Evolutionary conservation across 1,284 basidiomycete genomes (phyloP).

Genomic region (Erythrobasidium hasegawianum): DNA sequence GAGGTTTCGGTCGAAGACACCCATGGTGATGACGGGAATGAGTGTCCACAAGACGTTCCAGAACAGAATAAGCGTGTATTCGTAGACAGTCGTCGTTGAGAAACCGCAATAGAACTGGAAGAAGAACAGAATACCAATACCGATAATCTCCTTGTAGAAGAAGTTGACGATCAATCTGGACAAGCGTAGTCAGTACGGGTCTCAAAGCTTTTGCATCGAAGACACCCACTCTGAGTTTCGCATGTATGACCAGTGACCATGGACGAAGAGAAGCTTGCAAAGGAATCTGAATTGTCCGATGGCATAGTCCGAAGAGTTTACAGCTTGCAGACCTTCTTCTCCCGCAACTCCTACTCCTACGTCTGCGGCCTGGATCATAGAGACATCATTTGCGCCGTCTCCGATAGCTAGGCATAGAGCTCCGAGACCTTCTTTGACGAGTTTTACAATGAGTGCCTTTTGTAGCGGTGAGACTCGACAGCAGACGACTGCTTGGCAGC

Average conservation of each 20-base stretch:
- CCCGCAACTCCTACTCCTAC: slow-evolving; percentile 94
- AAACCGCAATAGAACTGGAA: slow-evolving; percentile 96
- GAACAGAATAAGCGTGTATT: slow-evolving; percentile 71
- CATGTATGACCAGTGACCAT: slow-evolving; percentile 97
- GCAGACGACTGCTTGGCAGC: slow-evolving; percentile 93
- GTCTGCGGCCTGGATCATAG: slow-evolving; percentile 92
- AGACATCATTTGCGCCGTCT: slow-evolving; percentile 93
- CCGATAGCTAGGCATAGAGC: slow-evolving; percentile 93
- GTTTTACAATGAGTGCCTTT: slow-evolving; percentile 85
- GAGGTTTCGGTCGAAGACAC: slow-evolving; percentile 86
- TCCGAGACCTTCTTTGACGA: slow-evolving; percentile 86
- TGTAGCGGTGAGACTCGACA: slow-evolving; percentile 96
- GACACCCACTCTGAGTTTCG: slow-evolving; percentile 70
- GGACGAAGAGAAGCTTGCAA: slow-evolving; percentile 82
- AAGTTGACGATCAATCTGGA: slow-evolving; percentile 80
- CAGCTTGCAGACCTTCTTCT: slow-evolving; percentile 93
- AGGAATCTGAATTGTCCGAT: slow-evolving; percentile 94
- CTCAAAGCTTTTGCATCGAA: slow-evolving; percentile 52
- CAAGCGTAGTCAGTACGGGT: slow-evolving; percentile 2
- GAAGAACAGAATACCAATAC: slow-evolving; percentile 94
- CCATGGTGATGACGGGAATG: slow-evolving; percentile 87
- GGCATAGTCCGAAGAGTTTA: slow-evolving; percentile 94
- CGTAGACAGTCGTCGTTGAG: slow-evolving; percentile 65
- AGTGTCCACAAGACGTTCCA: slow-evolving; percentile 99
- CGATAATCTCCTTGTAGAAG: slow-evolving; percentile 98